A percentile compares a stretch with the other conserved stretches of the same genome.
Conservation (phyloP, 441 rosid species). For the Monsonia emarginata region DNA sequence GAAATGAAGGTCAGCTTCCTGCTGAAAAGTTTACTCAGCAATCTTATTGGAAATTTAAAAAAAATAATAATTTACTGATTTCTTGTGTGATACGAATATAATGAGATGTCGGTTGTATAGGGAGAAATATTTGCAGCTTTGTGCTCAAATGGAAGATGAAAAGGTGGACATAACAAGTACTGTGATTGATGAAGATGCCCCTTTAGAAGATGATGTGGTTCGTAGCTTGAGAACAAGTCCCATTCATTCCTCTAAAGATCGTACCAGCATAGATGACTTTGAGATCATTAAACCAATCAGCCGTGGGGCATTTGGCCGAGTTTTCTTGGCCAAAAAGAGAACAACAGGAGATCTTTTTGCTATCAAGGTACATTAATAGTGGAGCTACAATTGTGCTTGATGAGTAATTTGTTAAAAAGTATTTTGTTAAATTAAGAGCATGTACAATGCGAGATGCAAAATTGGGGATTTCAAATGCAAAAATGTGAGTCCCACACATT, state of each 20-base stretch:
- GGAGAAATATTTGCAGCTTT: slow-evolving; percentile 91
- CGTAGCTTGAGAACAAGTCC: slow-evolving; percentile 96
- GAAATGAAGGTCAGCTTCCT: slow-evolving; percentile 2
- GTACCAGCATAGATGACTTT: slow-evolving; percentile 94
- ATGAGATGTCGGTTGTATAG: slow-evolving; percentile 32
- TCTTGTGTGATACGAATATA: slow-evolving; percentile 8
- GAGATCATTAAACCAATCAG: slow-evolving; percentile 97
- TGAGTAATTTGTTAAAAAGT: background rate
- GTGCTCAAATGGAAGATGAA: slow-evolving; percentile 81
- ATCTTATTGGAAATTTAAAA: slow-evolving; percentile 2
- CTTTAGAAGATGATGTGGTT: slow-evolving; percentile 91
- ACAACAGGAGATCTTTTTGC: slow-evolving; percentile 98
- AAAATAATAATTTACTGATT: slow-evolving; percentile 12
- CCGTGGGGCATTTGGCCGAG: slow-evolving; percentile 98
- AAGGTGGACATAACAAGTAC: slow-evolving; percentile 76
- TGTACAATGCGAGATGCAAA: too few relatives aligned
- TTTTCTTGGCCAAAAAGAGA: slow-evolving; percentile 90
- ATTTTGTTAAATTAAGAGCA: background rate
- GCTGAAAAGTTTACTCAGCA: background rate
- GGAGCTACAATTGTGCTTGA: background rate
- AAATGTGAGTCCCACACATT: too few relatives aligned
- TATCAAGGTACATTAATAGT: slow-evolving; percentile 51
- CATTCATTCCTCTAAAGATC: slow-evolving; percentile 63
- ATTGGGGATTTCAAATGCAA: too few relatives aligned
- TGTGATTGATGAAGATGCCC: slow-evolving; percentile 85